Percentiles rank a stretch among this genome's conserved stretches.
phyloP scores from a whole-genome alignment of 495 filamentous ascomycete species.

The Cercophora scortea region DNA sequence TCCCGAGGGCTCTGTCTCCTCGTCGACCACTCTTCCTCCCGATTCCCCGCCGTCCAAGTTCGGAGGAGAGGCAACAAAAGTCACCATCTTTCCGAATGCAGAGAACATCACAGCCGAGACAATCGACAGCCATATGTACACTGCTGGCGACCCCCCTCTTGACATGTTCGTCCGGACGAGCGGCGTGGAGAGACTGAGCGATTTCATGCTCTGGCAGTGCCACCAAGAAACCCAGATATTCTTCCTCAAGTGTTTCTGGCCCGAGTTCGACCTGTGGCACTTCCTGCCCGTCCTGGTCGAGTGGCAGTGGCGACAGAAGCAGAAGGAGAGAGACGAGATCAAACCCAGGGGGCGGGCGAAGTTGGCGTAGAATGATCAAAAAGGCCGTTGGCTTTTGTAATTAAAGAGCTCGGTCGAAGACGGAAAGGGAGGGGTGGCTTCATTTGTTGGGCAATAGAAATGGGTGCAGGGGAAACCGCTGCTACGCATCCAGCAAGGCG shows the following conservation, averaged over 20 bases:
- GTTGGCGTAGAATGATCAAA: conserved; percentile 1
- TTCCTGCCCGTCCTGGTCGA: conserved; percentile 87
- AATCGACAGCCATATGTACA: conserved; percentile 74
- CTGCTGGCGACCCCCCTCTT: conserved; percentile 72
- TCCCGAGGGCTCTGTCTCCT: conserved; percentile 50
- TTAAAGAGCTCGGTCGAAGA: background rate
- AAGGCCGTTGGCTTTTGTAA: background rate
- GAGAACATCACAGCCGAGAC: conserved; percentile 80
- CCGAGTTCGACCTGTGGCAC: conserved; percentile 90
- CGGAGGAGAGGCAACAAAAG: conserved; percentile 9
- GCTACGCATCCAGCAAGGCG: background rate
- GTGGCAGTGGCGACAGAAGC: conserved; percentile 73
- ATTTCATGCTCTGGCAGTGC: conserved; percentile 99
- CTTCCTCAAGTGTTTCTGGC: conserved; percentile 90
- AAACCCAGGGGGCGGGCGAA: conserved; percentile 22
- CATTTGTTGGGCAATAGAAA: background rate
- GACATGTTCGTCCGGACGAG: conserved; percentile 87
- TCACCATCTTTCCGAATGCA: conserved; percentile 46
- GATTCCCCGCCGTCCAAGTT: conserved; percentile 43
- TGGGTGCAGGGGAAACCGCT: background rate
- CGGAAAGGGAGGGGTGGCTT: too few relatives aligned
- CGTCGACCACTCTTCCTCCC: conserved; percentile 35
- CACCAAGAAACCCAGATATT: conserved; percentile 86
- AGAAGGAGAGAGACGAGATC: conserved; percentile 33
- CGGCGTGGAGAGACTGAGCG: conserved; percentile 83